Percentiles rank a stretch among this genome's conserved stretches.
Conservation (phyloP, 495 filamentous ascomycete genomes). For the Neurospora terricola region DNA sequence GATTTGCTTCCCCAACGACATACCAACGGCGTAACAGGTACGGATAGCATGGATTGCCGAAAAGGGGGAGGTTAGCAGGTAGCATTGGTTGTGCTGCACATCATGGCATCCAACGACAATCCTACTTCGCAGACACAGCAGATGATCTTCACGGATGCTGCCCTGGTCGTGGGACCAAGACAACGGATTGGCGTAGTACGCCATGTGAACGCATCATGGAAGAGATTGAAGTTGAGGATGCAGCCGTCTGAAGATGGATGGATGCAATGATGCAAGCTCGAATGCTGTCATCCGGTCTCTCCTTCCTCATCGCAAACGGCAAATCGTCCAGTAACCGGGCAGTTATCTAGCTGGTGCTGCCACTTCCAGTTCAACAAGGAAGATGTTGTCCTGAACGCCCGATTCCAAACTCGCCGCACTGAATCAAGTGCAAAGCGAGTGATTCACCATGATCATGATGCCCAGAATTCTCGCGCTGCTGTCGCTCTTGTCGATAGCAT, state of each 20-base stretch:
- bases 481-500: conserved; percentile 35
- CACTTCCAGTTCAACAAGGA: background rate
- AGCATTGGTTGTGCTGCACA: background rate
- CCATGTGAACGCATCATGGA: background rate
- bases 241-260: background rate
- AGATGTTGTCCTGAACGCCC: background rate
- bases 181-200: background rate
- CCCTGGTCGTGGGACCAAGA: background rate
- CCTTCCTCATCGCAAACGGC: background rate
- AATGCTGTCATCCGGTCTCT: background rate
- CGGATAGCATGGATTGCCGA: background rate
- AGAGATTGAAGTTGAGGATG: background rate
- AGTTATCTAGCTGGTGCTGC: background rate
- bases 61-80: background rate
- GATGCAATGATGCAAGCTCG: background rate
- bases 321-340: background rate
- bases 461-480: background rate
- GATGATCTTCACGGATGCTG: background rate
- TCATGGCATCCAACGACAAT: background rate
- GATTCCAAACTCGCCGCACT: background rate
- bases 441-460: background rate
- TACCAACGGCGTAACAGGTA: background rate
- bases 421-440: background rate
- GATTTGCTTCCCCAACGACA: background rate
- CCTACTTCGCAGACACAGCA: background rate